Evolutionary conservation across 768 basidiomycete genomes (phyloP), one percentile per base, ranked within the genome.

Genomic region (Panaeolus cyanescens): DNA sequence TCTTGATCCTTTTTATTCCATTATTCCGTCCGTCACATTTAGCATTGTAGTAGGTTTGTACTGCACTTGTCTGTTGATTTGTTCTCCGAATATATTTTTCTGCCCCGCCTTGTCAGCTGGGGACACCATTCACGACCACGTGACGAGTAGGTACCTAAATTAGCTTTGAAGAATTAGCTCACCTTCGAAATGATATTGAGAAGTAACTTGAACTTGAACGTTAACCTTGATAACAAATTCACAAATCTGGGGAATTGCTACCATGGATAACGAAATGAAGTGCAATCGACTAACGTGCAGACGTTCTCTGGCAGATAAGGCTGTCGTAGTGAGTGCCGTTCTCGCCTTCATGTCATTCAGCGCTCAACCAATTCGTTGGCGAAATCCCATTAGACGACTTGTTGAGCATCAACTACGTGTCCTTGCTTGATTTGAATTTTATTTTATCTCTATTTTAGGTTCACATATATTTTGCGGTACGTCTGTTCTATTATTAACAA

Each of bases 401-500:
- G 22, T 58, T 58, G 37, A 39, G 37, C 34, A 53, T 50, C 22
- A 42, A 61, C 58, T 28, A 50, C 45, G 25, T 50, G 40, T 36
- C 39, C 25, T 54, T 54, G 55, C 39, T 36, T 33, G 39, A 5
- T 54, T 20, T 54, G 39, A 32, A 30, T 30, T 55, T 60, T 32
- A 17, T n/a, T 50, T 61, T 54, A 36, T 64, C 34, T 34, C 58
- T 33, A 33, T 63, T 53, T 17, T 62, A 92, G 92, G 92, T 76
- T 92, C 92, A 59, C 92, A 93, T 78, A 92, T 93, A 74, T 93
- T 93, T 71, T 93, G 92, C 70, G 81, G 92, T 90, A 73, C 68
- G 76, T 61, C n/a, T 15, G 20, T 20, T 15, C 45, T 54, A 71
- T 59, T 10, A 61, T 40, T 9, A 20, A n/a, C 17, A 34, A 34